Evolutionary conservation across 768 basidiomycete genomes (phyloP).

Genomic region (Pleurotus djamor): DNA sequence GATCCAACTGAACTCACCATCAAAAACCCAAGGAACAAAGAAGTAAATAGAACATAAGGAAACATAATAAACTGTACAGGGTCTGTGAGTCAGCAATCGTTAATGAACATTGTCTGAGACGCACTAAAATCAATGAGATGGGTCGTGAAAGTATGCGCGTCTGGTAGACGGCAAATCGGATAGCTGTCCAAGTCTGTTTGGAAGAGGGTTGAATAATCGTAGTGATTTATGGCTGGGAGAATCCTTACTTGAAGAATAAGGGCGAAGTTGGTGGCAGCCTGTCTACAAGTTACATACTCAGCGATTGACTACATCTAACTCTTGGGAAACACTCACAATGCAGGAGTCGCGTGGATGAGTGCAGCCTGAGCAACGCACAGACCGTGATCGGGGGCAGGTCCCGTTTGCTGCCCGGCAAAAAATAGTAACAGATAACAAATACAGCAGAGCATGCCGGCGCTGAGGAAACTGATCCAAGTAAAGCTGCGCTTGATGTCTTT

Average conservation of each 20-base stretch:
- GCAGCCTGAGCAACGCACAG: background rate
- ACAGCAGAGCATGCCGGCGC: background rate
- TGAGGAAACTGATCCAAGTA: background rate
- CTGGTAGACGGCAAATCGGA: background rate
- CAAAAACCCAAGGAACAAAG: background rate
- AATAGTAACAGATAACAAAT: background rate
- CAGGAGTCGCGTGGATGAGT: background rate
- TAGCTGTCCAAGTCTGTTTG: background rate
- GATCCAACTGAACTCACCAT: background rate
- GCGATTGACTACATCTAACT: background rate
- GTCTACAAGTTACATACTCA: background rate
- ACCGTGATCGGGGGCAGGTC: background rate
- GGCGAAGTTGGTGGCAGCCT: background rate
- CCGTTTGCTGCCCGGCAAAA: slow-evolving; percentile 2
- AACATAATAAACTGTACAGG: background rate
- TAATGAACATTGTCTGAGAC: background rate
- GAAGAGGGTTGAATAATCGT: background rate
- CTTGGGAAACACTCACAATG: background rate
- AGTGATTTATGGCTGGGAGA: background rate
- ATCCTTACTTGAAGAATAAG: background rate
- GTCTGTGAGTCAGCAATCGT: background rate
- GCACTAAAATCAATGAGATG: background rate
- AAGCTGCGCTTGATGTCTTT: slow-evolving; percentile 1
- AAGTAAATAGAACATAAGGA: background rate
- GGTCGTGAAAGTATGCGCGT: background rate